These are phyloP conservation scores for Lathyrus oleraceus DNA, from an alignment of 306 rosid genomes.

Conservation along the genomic window DNA sequence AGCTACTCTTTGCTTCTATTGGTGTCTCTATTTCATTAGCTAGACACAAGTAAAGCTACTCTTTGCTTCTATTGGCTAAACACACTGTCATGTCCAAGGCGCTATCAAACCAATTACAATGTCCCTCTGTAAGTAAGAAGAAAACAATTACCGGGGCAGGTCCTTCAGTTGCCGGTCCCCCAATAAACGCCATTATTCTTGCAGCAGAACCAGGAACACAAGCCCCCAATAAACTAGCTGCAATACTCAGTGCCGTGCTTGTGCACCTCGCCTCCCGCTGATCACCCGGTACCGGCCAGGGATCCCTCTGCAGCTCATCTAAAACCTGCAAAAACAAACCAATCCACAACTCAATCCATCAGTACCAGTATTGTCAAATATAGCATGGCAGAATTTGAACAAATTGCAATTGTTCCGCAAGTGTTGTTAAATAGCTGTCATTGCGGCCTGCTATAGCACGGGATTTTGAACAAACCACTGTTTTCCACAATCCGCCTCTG, in stretches of 20 bases:
- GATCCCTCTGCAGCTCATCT: conserved; percentile 97
- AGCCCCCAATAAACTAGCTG: conserved; percentile 89
- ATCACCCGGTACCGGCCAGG: conserved; percentile 82
- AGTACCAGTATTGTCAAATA: not conserved
- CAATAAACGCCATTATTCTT: conserved; percentile 87
- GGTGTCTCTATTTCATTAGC: not conserved
- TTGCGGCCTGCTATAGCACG: not conserved
- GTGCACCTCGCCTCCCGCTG: conserved; percentile 85
- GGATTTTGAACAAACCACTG: not conserved
- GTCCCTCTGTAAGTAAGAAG: conserved; percentile 16
- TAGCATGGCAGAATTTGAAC: not conserved
- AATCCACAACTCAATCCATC: conserved; percentile 14
- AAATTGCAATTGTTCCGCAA: not conserved
- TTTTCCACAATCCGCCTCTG: not conserved
- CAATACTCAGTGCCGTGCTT: conserved; percentile 80
- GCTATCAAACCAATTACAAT: not conserved
- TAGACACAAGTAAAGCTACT: not conserved
- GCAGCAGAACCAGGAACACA: conserved; percentile 97
- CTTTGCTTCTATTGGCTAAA: not conserved
- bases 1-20: not conserved
- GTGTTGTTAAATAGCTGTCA: not conserved
- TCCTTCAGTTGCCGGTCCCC: conserved; percentile 97
- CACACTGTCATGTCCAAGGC: not conserved
- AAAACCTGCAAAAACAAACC: conserved; percentile 53
- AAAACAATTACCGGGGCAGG: conserved; percentile 79